Evolutionary conservation across 2,329 filamentous ascomycete species (phyloP), one percentile per base, ranked within the genome.

Genomic region (Trichoderma sp.): DNA sequence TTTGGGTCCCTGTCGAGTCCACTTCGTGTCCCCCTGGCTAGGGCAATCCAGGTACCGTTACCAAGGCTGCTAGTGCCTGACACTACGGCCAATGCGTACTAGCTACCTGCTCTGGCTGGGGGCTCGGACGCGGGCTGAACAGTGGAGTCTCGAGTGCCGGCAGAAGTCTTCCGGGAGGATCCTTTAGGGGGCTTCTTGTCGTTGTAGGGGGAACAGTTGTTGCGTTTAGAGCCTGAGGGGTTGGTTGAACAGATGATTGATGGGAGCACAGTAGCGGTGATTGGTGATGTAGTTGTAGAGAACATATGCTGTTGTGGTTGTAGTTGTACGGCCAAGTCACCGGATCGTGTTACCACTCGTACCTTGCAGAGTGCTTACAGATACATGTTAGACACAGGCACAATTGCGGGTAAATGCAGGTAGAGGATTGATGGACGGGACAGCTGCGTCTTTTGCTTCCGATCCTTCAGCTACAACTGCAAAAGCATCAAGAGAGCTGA

Each of bases 141-240:
- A 70, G 66, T 62, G 66, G 66, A 62, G 66, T 51, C 24, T 64
- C 62, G 39, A 47, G 63, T 53, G 30, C 47, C 62, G 62, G 62
- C 62, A 64, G 62, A 28, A 43, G 30, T 57, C 65, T 68, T 60
- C 65, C 65, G 65, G 53, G 53, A 47, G 65, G 56, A 28, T 57
- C 36, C 28, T 53, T 24, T 21, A 53, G 47, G 47, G 47, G 47
- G 47, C 11, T 53, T 53, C n/a, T 53, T 21, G 21, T 53, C 15
- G n/a, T 53, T 51, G n/a, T 51, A 12, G n/a, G 43, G 43, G 9
- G n/a, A 51, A 9, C 8, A 51, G 11, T 6, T 51, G 43, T 51
- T 51, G 18, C 43, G 1, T 7, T 36, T 53, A 30, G 62, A 18
- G 39, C 53, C 12, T 57, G 24, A 53, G 47, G 12, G 47, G 21